Evolutionary conservation across 2,329 filamentous ascomycete genomes (phyloP), one percentile per base, ranked within the genome.

Genomic region (Penicillium capsulatum): DNA sequence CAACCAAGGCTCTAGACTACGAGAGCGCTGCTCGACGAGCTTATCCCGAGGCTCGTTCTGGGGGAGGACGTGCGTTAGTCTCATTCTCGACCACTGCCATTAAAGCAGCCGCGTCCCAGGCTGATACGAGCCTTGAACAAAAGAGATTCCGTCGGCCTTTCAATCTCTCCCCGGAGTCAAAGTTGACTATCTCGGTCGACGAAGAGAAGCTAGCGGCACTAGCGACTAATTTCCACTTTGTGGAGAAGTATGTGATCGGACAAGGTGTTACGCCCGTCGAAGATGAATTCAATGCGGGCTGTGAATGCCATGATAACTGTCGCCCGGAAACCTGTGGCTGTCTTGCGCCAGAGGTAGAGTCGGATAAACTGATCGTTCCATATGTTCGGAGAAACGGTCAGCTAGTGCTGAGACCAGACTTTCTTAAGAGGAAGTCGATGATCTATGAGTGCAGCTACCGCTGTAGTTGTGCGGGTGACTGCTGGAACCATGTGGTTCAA

Each of bases 401-500:
- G 9, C 31, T 58, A 7, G 59, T 67, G 0, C 47, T 67, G 1
- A 47, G 44, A 0, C 46, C 52, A 1, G 54, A 58, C 1, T 65
- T 68, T 19, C 45, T 68, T 3, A 45, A 51, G 1, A 45, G 57
- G 3, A 62, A 54, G 10, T 44, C 56, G 0, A 68, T 69, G 48
- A 69, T 68, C 1, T 59, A 57, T 6, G 69, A 72, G 42, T 72
- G 69, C 42, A 68, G 59, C 17, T 45, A 51, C 1, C 48, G 53
- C 4, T 72, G 69, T 35, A 40, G 38, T 4, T 72, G 69, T 29
- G 44, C 45, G 1, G 40, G 47, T 1, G 7, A 32, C 1, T 72
- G 69, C 42, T 65, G 59, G 61, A 71, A 71, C 36, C 59, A 64
- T 4, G 63, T 71, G 0, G 65, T 70, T 3, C 60, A 67, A 31